These are phyloP conservation scores for Pleurotus pulmonarius DNA, from an alignment of 768 basidiomycete species.

Conservation along the genomic window DNA sequence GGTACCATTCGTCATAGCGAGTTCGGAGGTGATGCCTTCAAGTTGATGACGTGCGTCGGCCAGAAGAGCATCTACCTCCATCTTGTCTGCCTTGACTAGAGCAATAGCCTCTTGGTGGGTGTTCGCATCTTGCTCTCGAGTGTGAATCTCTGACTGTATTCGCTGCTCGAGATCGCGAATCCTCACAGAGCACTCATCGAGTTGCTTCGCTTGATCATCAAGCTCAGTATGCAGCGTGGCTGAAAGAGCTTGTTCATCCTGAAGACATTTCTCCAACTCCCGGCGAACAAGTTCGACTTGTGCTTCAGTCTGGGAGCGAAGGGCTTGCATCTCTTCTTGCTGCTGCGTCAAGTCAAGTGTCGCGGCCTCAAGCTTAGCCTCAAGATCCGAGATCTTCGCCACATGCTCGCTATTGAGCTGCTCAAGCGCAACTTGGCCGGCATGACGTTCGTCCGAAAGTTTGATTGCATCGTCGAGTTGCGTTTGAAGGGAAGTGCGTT, in stretches of 20 bases:
- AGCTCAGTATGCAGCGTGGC: constrained; percentile 27
- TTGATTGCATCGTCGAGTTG: neutral
- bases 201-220: constrained; percentile 29
- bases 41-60: constrained; percentile 33
- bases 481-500: neutral
- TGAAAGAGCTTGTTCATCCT: constrained; percentile 26
- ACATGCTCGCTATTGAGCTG: neutral
- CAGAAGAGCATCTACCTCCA: constrained; percentile 28
- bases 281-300: neutral
- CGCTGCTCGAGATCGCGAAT: constrained; percentile 32
- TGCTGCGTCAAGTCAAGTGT: neutral
- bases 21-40: constrained; percentile 27
- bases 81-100: constrained; percentile 20
- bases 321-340: constrained; percentile 1
- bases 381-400: neutral
- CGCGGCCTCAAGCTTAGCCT: neutral
- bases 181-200: constrained; percentile 34
- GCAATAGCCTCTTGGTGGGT: constrained; percentile 27
- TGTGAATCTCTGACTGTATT: constrained; percentile 34
- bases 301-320: neutral
- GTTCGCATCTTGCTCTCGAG: constrained; percentile 27
- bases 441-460: neutral
- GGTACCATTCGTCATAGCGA: constrained; percentile 36
- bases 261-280: constrained; percentile 14
- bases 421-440: neutral